phyloP scores from a whole-genome alignment of 177 flowering plant species.

The Vitis hybrid region DNA sequence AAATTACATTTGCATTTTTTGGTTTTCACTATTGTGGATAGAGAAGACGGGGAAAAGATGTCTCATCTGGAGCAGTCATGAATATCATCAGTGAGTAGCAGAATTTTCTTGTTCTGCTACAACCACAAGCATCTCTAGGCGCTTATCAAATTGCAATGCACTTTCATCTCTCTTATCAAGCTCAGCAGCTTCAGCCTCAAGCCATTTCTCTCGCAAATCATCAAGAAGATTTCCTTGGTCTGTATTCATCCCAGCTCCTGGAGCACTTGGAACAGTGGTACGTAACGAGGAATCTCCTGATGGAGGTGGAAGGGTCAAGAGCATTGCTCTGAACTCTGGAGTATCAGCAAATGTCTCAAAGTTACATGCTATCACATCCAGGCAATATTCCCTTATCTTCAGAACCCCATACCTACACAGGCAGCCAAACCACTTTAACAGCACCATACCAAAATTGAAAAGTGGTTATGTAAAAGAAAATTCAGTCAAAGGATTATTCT shows the following conservation, averaged over 20 bases:
- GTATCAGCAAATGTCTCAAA: conserved; percentile 92
- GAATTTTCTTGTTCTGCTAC: conserved; percentile 66
- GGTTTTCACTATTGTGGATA: not conserved
- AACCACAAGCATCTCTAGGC: conserved; percentile 87
- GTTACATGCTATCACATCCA: conserved; percentile 81
- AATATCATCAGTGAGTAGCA: conserved; percentile 13
- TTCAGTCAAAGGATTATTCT: not conserved
- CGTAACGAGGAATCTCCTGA: conserved; percentile 93
- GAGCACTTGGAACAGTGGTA: conserved; percentile 92
- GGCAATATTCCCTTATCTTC: conserved; percentile 87
- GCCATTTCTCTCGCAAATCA: conserved; percentile 97
- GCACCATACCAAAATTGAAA: not conserved
- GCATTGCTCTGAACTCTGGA: conserved; percentile 79
- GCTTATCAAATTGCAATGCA: conserved; percentile 82
- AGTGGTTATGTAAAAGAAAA: not conserved
- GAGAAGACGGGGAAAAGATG: not conserved
- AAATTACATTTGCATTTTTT: conserved; percentile 5
- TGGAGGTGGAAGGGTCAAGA: conserved; percentile 90
- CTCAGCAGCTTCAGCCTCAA: conserved; percentile 95
- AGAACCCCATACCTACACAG: conserved; percentile 79
- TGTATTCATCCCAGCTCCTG: conserved; percentile 63
- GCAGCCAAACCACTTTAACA: not conserved
- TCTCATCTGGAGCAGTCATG: not conserved
- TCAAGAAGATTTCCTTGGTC: conserved; percentile 86
- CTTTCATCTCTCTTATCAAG: conserved; percentile 98